Evolutionary conservation across 2,329 filamentous ascomycete genomes (phyloP).

Genomic region (Trichoderma sp.): DNA sequence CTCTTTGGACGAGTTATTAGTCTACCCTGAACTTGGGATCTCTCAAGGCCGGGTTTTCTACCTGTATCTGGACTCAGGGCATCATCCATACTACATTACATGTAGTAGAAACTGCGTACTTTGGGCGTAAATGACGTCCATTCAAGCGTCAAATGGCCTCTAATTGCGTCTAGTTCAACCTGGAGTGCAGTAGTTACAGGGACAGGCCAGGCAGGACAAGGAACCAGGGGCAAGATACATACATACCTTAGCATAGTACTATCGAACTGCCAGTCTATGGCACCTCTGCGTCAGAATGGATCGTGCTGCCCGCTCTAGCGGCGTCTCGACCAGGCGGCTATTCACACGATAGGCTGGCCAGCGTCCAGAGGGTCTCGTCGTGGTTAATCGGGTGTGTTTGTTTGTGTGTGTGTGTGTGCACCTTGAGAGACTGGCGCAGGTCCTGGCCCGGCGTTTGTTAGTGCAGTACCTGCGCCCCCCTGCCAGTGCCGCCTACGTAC

Average conservation of each 20-base stretch:
- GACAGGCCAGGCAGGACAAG: not conserved
- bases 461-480: not conserved
- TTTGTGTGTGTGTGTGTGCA: not conserved
- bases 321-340: not conserved
- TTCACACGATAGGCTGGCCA: slow-evolving; percentile 8
- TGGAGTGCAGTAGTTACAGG: slow-evolving; percentile 1
- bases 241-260: no score
- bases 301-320: no score
- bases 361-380: not conserved
- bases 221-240: no score
- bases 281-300: no score
- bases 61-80: not conserved
- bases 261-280: no score
- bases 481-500: not conserved
- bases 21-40: not conserved
- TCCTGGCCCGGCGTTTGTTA: not conserved
- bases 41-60: not conserved
- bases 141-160: not conserved
- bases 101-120: no score
- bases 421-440: not conserved
- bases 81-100: no score
- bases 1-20: not conserved
- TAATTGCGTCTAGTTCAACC: not conserved
- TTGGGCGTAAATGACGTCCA: no score
- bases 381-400: not conserved